phyloP scores from a whole-genome alignment of 306 rosid species.

The Gillenia trifoliata region DNA sequence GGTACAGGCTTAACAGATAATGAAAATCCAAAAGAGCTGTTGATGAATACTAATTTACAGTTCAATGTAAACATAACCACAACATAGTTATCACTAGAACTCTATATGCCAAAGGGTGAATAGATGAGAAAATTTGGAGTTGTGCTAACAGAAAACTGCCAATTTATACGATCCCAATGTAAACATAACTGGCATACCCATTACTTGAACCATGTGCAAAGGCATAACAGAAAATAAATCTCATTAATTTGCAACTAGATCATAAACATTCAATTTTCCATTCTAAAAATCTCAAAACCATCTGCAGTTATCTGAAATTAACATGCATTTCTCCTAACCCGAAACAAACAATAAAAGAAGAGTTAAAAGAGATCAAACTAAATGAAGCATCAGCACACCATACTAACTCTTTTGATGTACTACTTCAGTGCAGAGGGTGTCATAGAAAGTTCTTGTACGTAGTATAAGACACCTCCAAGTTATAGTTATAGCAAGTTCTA shows the following conservation, averaged over 20 bases:
- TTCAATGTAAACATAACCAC: not conserved
- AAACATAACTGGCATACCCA: not conserved
- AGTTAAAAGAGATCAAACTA: not conserved
- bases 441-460: not conserved
- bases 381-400: not conserved
- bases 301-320: not conserved
- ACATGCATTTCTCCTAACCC: not conserved
- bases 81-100: not conserved
- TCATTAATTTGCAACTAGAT: not conserved
- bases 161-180: not conserved
- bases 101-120: not conserved
- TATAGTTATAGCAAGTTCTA: not conserved
- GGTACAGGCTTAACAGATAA: not conserved
- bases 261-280: not conserved
- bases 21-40: not conserved
- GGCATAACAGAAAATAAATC: not conserved
- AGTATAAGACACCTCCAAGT: not conserved
- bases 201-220: not conserved
- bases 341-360: not conserved
- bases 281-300: not conserved
- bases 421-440: not conserved
- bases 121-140: not conserved
- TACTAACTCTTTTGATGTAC: not conserved
- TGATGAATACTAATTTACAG: not conserved
- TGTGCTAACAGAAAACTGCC: not conserved